Conservation (phyloP, 1,139 yeast species). For the Scheffersomyces segobiensis region DNA sequence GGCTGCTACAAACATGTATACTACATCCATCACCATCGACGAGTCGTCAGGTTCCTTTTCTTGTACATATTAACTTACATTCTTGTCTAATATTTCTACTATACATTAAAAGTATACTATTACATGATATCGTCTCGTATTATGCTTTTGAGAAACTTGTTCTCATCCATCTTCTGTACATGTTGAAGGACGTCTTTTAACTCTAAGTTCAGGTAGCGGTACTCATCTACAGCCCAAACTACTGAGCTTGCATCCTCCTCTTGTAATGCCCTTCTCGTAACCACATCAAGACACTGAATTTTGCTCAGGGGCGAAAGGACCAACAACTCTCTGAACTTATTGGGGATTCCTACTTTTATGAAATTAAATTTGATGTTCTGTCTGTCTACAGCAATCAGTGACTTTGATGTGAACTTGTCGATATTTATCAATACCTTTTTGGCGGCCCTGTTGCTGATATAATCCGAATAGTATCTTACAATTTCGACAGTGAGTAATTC, state of each 20-base stretch:
- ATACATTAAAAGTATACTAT: neutral
- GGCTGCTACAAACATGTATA: neutral
- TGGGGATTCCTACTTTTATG: slow-evolving; percentile 14
- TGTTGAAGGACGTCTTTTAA: slow-evolving; percentile 20
- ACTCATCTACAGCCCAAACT: slow-evolving; percentile 35
- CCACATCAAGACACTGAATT: slow-evolving; percentile 16
- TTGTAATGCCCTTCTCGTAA: slow-evolving; percentile 22
- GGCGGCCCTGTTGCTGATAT: slow-evolving; percentile 13
- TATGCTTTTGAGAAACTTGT: slow-evolving; percentile 8
- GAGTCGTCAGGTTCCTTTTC: neutral
- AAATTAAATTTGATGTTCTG: slow-evolving; percentile 10
- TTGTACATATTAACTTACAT: neutral
- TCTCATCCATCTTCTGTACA: slow-evolving; percentile 5
- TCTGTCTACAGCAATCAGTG: slow-evolving; percentile 3
- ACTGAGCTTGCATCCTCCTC: slow-evolving; percentile 24
- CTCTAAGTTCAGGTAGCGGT: slow-evolving; percentile 31
- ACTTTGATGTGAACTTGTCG: slow-evolving; percentile 7
- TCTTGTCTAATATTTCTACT: neutral
- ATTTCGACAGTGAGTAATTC: slow-evolving; percentile 5
- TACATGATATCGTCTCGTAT: neutral
- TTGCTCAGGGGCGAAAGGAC: slow-evolving; percentile 11
- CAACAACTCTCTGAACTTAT: slow-evolving; percentile 13
- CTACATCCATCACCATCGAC: neutral
- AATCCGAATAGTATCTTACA: slow-evolving; percentile 8
- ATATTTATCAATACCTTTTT: slow-evolving; percentile 12